Percentiles rank a stretch among this genome's conserved stretches.
phyloP scores from a whole-genome alignment of 1,139 yeast genomes.

The Debaryomycetaceae sp. region DNA sequence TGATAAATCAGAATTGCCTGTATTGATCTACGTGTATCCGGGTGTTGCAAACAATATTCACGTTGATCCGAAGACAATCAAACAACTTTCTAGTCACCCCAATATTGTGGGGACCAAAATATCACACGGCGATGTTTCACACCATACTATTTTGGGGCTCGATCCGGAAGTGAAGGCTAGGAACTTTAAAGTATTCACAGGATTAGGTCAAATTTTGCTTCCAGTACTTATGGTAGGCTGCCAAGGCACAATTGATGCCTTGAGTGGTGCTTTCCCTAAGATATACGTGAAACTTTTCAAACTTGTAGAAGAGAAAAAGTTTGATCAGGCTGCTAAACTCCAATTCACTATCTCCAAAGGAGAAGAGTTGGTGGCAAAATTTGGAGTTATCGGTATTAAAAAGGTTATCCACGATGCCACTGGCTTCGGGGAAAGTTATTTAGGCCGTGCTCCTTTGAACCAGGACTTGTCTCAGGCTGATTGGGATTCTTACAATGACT shows the following conservation, averaged over 20 bases:
- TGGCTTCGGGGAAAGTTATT: slow-evolving; percentile 15
- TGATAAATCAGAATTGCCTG: slow-evolving; percentile 25
- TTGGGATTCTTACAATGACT: slow-evolving; percentile 2
- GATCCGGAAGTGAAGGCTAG: slow-evolving; percentile 28
- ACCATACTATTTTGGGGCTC: slow-evolving; percentile 25
- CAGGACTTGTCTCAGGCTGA: slow-evolving; percentile 10
- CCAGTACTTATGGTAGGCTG: slow-evolving; percentile 43
- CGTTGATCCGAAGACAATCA: slow-evolving; percentile 33
- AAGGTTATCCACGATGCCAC: slow-evolving; percentile 29
- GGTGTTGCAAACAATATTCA: slow-evolving; percentile 35
- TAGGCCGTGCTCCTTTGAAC: slow-evolving; percentile 22
- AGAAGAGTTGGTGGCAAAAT: slow-evolving; percentile 38
- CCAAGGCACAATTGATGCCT: slow-evolving; percentile 46
- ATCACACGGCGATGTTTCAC: slow-evolving; percentile 38
- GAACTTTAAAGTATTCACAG: slow-evolving; percentile 40
- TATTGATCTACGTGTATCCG: slow-evolving; percentile 31
- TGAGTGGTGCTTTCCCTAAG: slow-evolving; percentile 41
- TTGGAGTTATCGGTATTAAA: slow-evolving; percentile 44
- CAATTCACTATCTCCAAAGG: slow-evolving; percentile 38
- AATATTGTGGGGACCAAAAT: slow-evolving; percentile 41
- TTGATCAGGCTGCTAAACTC: slow-evolving; percentile 35
- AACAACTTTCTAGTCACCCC: slow-evolving; percentile 28
- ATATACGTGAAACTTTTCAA: slow-evolving; percentile 33
- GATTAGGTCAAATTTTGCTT: slow-evolving; percentile 44
- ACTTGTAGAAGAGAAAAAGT: slow-evolving; percentile 24